Conservation (phyloP, 345 rosid genomes). For the Populus tremula region DNA sequence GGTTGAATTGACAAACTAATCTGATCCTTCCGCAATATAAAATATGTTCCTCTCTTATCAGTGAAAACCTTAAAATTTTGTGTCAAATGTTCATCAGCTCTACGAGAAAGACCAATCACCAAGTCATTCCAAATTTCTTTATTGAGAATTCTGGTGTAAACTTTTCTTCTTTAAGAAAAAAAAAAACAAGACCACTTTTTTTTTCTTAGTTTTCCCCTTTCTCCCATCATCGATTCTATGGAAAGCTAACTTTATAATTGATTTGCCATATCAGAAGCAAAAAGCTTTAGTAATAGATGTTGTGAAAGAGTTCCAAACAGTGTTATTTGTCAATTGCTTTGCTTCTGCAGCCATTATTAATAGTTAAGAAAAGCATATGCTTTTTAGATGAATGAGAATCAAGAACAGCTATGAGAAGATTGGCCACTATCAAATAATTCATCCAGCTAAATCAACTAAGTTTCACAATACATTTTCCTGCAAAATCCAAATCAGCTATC, state of each 20-base stretch:
- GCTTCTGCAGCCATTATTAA: not conserved
- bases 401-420: not conserved
- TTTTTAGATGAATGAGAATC: not conserved
- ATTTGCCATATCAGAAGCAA: not conserved
- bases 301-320: not conserved
- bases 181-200: not conserved
- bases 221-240: not conserved
- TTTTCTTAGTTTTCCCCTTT: not conserved
- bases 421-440: not conserved
- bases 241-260: not conserved
- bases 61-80: not conserved
- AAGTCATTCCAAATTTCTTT: not conserved
- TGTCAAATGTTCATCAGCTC: not conserved
- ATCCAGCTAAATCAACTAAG: not conserved
- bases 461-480: not conserved
- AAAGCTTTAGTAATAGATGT: not conserved
- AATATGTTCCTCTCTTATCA: not conserved
- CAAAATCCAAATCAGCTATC: not conserved
- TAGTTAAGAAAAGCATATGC: not conserved
- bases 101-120: not conserved
- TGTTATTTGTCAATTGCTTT: not conserved
- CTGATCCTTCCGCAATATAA: not conserved
- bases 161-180: not conserved
- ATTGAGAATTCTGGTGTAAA: not conserved
- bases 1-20: not conserved